Evolutionary conservation across 2,329 filamentous ascomycete species (phyloP), one percentile per base, ranked within the genome.

Genomic region (Fusarium denticulatum): DNA sequence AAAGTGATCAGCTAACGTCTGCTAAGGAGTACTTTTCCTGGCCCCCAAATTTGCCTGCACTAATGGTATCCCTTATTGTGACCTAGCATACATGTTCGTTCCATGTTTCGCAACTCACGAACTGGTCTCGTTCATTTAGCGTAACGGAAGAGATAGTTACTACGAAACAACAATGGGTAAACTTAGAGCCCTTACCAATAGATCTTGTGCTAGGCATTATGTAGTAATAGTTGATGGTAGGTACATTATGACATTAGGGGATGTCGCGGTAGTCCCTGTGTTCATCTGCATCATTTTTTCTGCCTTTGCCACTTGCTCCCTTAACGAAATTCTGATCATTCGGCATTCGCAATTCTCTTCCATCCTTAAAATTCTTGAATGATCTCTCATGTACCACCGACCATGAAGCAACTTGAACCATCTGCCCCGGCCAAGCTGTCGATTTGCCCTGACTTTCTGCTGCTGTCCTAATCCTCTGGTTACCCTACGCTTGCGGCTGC

Each of bases 231-330:
- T n/a, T n/a, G n/a, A n/a, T n/a, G n/a, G n/a, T n/a, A n/a, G n/a
- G n/a, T n/a, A n/a, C 6, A 3, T 2, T 3, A 12, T 6, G 10
- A 8, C 10, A 16, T 12, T 4, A 12, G 4, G 7, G 22, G 6
- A 28, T 5, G 3, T 28, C 3, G 5, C 0, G 6, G 6, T 15
- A 0, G 4, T 15, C 1, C 0, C 4, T 0, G 0, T 0, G 6
- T 22, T 7, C 0, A 36, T 36, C 15, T 9, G 0, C 34, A 16
- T 8, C 34, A 1, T 6, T 20, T 6, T 3, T 0, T 20, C n/a
- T n/a, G 3, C 10, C 6, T 15, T 15, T 12, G 4, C 28, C 2
- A 7, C 3, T 14, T 7, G 16, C 3, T 6, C 2, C 9, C 3
- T 50, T 20, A 8, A 14, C 16, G 6, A 15, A 50, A 7, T 12